These are phyloP conservation scores for Mikania micrantha DNA, from an alignment of 129 eudicot genomes.

Conservation along the genomic window DNA sequence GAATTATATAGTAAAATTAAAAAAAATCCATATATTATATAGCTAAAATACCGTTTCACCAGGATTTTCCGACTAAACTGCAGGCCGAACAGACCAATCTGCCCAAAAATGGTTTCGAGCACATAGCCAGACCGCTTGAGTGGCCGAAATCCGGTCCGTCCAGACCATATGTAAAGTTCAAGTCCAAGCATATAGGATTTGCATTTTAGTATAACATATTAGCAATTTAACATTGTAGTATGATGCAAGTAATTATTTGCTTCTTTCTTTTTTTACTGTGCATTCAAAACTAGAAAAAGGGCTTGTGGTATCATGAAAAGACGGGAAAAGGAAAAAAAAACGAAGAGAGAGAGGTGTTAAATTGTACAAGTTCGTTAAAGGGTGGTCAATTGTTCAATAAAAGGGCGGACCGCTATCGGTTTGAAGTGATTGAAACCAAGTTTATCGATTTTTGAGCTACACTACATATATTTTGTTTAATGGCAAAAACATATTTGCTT, in stretches of 20 bases:
- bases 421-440: constrained; percentile 9
- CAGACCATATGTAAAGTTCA: too few relatives aligned
- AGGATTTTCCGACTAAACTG: too few relatives aligned
- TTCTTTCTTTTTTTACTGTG: constrained; percentile 29
- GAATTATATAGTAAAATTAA: too few relatives aligned
- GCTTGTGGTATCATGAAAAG: constrained; percentile 25
- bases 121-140: too few relatives aligned
- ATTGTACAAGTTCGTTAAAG: constrained; percentile 19
- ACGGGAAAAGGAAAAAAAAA: background rate
- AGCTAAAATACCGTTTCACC: too few relatives aligned
- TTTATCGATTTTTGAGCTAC: constrained; percentile 1
- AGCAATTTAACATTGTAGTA: too few relatives aligned
- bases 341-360: constrained; percentile 6
- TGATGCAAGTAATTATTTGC: constrained; percentile 13
- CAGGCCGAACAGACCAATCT: too few relatives aligned
- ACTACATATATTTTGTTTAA: too few relatives aligned
- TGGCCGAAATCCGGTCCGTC: too few relatives aligned
- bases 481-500: too few relatives aligned
- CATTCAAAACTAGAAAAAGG: constrained; percentile 26
- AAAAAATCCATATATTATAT: too few relatives aligned
- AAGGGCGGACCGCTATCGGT: background rate
- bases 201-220: background rate
- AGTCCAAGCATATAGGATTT: constrained; percentile 22
- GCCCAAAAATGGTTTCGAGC: too few relatives aligned
- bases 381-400: constrained; percentile 8